Conservation (phyloP, 2,329 filamentous ascomycete species). For the Penicillium sp. region DNA sequence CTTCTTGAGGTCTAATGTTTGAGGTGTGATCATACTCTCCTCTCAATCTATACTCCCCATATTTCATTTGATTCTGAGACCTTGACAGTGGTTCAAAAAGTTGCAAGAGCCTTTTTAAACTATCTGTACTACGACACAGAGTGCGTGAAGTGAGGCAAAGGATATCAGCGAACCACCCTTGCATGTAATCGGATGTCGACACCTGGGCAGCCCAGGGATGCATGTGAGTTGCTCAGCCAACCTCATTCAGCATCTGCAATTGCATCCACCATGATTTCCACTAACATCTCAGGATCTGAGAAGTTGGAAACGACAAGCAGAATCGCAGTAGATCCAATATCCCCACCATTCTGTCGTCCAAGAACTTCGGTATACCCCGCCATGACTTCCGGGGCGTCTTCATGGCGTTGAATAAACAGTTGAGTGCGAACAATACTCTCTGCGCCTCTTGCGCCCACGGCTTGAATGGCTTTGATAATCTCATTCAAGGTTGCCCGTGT, state of each 20-base stretch:
- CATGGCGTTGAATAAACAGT: slow-evolving; percentile 36
- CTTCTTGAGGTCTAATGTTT: too few species aligned
- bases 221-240: background rate
- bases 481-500: slow-evolving; percentile 29
- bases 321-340: slow-evolving; percentile 34
- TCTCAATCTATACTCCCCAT: too few species aligned
- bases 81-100: too few species aligned
- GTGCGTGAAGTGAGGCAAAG: too few species aligned
- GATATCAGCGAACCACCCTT: too few species aligned
- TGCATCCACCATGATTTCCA: slow-evolving; percentile 45
- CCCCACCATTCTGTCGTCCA: slow-evolving; percentile 24
- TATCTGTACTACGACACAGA: too few species aligned
- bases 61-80: too few species aligned
- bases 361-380: slow-evolving; percentile 32
- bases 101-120: too few species aligned
- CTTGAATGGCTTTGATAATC: slow-evolving; percentile 34
- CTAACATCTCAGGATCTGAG: slow-evolving; percentile 38
- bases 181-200: too few species aligned
- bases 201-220: too few species aligned
- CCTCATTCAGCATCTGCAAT: slow-evolving; percentile 11
- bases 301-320: slow-evolving; percentile 43
- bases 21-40: too few species aligned
- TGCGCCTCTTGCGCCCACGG: slow-evolving; percentile 32
- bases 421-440: slow-evolving; percentile 37
- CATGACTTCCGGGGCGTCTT: slow-evolving; percentile 32